Base-by-base conservation (phyloP, 441 rosid species). In the Pelargonium australe region DNA sequence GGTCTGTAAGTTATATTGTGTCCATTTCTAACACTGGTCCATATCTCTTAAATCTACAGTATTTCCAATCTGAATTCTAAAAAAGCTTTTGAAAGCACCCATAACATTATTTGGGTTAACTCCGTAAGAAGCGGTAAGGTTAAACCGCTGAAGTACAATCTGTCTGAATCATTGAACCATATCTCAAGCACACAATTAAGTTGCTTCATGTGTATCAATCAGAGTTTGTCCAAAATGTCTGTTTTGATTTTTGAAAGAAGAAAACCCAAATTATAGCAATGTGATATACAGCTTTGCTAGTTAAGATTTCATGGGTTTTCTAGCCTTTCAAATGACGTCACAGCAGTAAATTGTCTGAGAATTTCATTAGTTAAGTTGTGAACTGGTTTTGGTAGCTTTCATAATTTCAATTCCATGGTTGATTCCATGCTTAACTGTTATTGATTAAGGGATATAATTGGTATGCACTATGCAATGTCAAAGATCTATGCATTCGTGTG, bases 341-440 rank as follows among this genome's bases (percentile, higher is more conserved):
- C 0, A 12, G 4, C 6, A 49, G 55, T 49, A 2, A n/a, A 2
- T 12, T 49, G 13, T 12, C 17, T n/a, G n/a, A n/a, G 4, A n/a
- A 13, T 12, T 49, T 16, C 57, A n/a, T 49, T 49, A 53, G 60
- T 53, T 53, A 53, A 5, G 14, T 53, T 5, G 7, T 53, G 60
- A 53, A 53, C 60, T 53, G 60, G n/a, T 53, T 53, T 53, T 47
- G 55, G 55, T 47, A 47, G 13, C n/a, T 47, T 47, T 12, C 55
- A 9, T 12, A 4, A 47, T 12, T 47, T 12, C 13, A 13, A 12
- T 47, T 47, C 25, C 55, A 10, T 11, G 55, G 57, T 49, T 49
- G 57, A 49, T 2, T 49, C 17, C 60, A 53, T 53, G 60, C 16
- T 53, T 17, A 19, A 53, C 16, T 53, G 60, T 14, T 53, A 53